phyloP scores from a whole-genome alignment of 139 green algal species.

The Deuterostichococcus epilithicus region DNA sequence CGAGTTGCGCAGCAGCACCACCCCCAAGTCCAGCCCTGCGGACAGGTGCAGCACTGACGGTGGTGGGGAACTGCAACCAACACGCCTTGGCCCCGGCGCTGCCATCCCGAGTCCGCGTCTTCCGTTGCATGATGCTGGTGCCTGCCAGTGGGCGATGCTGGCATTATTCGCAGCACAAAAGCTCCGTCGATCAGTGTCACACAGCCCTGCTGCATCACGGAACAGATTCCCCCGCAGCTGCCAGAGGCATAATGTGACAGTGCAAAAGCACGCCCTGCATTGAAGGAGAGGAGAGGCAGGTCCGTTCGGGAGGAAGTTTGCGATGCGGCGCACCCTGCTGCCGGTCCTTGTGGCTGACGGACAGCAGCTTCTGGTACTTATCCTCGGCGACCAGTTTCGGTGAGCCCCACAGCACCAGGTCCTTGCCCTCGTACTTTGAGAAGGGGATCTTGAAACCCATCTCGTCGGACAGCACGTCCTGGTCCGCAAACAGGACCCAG shows the following conservation, averaged over 20 bases:
- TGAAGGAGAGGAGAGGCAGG: too few species aligned
- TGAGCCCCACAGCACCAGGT: slow-evolving; percentile 20
- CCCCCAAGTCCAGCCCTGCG: slow-evolving; percentile 23
- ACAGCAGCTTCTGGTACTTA: slow-evolving; percentile 4
- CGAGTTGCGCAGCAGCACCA: slow-evolving; percentile 26
- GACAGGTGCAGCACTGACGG: neutral
- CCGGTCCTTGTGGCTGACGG: neutral
- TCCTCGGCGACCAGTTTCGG: slow-evolving; percentile 7
- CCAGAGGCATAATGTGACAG: neutral
- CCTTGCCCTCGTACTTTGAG: slow-evolving; percentile 11
- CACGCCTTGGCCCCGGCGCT: too few species aligned
- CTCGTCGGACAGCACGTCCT: slow-evolving; percentile 17
- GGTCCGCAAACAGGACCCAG: slow-evolving; percentile 23
- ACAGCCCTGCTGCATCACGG: neutral
- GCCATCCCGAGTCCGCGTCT: too few species aligned
- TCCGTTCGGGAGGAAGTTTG: too few species aligned
- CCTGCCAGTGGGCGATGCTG: neutral
- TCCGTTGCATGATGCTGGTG: too few species aligned
- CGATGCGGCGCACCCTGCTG: neutral
- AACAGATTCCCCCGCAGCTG: neutral
- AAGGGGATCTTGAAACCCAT: slow-evolving; percentile 15
- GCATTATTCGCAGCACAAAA: neutral
- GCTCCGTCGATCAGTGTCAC: neutral
- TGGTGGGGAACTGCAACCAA: too few species aligned
- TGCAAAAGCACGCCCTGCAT: neutral